Conservation (phyloP, 2,329 filamentous ascomycete genomes). For the Didymella arachidicola region DNA sequence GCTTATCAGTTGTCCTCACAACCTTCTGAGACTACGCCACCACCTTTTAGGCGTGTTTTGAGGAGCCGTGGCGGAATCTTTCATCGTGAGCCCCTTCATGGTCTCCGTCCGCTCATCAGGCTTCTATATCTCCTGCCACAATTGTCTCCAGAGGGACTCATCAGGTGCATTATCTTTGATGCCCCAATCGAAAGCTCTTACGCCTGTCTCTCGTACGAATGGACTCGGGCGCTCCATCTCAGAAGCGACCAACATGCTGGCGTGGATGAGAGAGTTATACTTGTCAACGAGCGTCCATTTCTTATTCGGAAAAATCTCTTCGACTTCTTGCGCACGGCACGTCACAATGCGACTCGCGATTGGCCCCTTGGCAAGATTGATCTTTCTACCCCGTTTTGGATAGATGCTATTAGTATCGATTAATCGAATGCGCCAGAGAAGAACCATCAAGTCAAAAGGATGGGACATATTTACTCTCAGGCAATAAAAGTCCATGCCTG, state of each 20-base stretch:
- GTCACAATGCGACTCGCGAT: background rate
- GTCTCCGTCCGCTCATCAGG: background rate
- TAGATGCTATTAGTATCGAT: background rate
- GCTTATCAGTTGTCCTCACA: background rate
- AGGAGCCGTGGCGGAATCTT: background rate
- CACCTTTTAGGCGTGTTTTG: background rate
- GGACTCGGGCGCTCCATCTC: constrained; percentile 1
- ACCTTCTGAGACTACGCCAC: background rate
- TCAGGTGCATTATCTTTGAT: background rate
- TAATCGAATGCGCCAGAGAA: background rate
- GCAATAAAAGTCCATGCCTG: background rate
- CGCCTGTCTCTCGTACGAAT: constrained; percentile 3
- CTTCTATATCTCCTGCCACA: background rate
- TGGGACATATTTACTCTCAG: background rate
- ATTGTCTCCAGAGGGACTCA: background rate
- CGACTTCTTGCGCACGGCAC: background rate
- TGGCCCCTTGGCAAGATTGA: background rate
- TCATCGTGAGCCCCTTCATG: background rate
- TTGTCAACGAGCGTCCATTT: background rate
- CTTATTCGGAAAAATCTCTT: background rate
- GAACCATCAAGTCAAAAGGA: background rate
- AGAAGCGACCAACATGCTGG: background rate
- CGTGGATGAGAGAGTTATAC: background rate
- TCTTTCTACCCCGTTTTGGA: background rate
- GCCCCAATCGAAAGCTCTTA: background rate